Base-by-base conservation (phyloP, 75 land plant genomes). In the Azolla pinnata region DNA sequence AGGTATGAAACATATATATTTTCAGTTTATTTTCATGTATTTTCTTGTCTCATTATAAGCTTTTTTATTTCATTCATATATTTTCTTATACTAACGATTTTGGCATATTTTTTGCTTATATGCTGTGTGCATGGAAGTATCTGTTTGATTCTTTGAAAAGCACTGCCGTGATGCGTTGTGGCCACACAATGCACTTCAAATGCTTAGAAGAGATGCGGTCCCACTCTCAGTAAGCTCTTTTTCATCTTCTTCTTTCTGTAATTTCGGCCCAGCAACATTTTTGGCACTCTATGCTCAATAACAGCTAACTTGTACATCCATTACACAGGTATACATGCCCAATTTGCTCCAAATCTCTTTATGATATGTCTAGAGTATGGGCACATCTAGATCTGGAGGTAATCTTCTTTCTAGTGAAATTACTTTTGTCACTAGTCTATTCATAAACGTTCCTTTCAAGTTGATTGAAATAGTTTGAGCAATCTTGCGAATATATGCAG, bases 131-230 rank as follows among this genome's bases (percentile, higher is more conserved):
- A 17, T 8, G 71, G 69, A 74, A 90, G 97, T 93, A 78, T 72
- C 90, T 93, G 23, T 93, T 93, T 65, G 98, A 93, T 61, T 88
- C 98, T 1, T 35, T 93, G 61, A 88, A 77, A 61, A 81, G 69
- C 20, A 88, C 83, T 30, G 66, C 69, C 18, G 96, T 93, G 28
- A 31, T 93, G 74, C 74, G 62, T 57, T 93, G 98, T 72, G 98
- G 98, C 18, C 98, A 93, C 58, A 93, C 98, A 9, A 84, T 93
- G 81, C 98, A 93, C 44, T 21, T 29, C 60, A 87, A 93, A 29
- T 93, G 98, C 60, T 71, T 88, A 25, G 4, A 40, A 5, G 87
- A 93, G 61, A 88, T 93, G 98, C 56, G 71, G 35, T 61, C 10
- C 32, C 90, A 80, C 62, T 65, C 74, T 20, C 81, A 81, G 98